These are phyloP conservation scores for Penicillium verhagenii DNA, from an alignment of 495 filamentous ascomycete species.

Conservation along the genomic window DNA sequence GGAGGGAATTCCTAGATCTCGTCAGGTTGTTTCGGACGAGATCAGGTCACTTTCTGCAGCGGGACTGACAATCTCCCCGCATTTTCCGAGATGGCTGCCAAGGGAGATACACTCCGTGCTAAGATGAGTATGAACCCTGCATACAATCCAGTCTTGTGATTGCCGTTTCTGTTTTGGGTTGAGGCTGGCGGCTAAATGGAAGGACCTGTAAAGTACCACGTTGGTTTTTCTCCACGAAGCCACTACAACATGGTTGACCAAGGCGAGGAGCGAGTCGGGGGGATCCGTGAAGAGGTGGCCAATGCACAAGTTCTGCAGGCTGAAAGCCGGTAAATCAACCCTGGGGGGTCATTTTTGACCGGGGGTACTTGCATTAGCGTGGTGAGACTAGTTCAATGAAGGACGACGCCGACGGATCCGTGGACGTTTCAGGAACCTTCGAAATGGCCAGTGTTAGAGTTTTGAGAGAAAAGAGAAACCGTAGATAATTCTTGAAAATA, in stretches of 20 bases:
- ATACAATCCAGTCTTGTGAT: background rate
- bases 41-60: conserved; percentile 4
- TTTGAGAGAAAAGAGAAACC: background rate
- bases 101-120: background rate
- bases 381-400: conserved; percentile 1
- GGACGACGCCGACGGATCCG: background rate
- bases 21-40: background rate
- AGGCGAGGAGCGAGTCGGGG: conserved; percentile 1
- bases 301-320: conserved; percentile 13
- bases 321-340: conserved; percentile 14
- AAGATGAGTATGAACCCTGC: conserved; percentile 1
- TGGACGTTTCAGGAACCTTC: background rate
- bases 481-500: background rate
- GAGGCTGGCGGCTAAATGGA: background rate
- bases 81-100: background rate
- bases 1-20: conserved; percentile 16
- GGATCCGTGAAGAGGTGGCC: conserved; percentile 19
- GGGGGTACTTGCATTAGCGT: conserved; percentile 10
- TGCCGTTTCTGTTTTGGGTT: background rate
- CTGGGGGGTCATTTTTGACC: background rate
- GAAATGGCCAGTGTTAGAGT: background rate
- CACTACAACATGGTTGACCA: background rate
- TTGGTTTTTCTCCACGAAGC: background rate
- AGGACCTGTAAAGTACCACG: background rate
- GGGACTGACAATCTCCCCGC: background rate